A percentile compares a stretch with the other conserved stretches of the same genome.
phyloP scores from a whole-genome alignment of 2,329 filamentous ascomycete genomes.

The Plectosphaerella cucumerina region DNA sequence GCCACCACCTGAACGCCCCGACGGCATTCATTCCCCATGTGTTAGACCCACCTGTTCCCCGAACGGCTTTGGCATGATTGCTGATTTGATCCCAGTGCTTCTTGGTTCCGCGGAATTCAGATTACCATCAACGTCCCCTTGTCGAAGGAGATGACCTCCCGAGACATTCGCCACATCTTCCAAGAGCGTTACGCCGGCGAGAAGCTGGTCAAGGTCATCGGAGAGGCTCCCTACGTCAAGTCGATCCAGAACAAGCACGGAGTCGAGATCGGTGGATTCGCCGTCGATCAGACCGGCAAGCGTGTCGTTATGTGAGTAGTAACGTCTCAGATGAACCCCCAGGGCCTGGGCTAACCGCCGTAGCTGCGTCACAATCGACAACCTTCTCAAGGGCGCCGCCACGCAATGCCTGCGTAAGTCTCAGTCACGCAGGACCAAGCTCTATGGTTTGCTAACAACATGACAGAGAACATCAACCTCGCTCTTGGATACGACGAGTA shows the following conservation, averaged over 20 bases:
- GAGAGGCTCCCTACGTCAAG: constrained; percentile 81
- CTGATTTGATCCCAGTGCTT: constrained; percentile 40
- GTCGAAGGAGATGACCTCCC: constrained; percentile 78
- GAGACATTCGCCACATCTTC: constrained; percentile 91
- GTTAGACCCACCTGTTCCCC: neutral
- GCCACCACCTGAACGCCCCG: constrained; percentile 65
- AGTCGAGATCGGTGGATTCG: constrained; percentile 91
- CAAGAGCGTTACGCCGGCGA: constrained; percentile 95
- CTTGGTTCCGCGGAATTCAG: constrained; percentile 95
- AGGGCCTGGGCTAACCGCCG: constrained; percentile 6
- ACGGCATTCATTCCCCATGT: constrained; percentile 88
- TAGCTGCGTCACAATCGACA: constrained; percentile 81
- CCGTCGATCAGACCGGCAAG: constrained; percentile 85
- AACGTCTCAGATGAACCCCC: neutral
- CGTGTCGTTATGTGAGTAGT: constrained; percentile 67
- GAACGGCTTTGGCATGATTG: neutral
- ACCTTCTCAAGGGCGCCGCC: constrained; percentile 86
- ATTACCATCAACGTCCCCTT: constrained; percentile 89
- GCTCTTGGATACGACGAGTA: constrained; percentile 86
- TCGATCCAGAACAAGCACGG: constrained; percentile 80
- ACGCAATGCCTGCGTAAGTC: constrained; percentile 86
- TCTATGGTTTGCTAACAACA: neutral
- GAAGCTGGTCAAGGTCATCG: constrained; percentile 88
- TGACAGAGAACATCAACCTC: constrained; percentile 86
- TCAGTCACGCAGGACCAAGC: neutral